Evolutionary conservation across 1,284 basidiomycete genomes (phyloP), one percentile per base, ranked within the genome.

Genomic region (Boletus smithii): DNA sequence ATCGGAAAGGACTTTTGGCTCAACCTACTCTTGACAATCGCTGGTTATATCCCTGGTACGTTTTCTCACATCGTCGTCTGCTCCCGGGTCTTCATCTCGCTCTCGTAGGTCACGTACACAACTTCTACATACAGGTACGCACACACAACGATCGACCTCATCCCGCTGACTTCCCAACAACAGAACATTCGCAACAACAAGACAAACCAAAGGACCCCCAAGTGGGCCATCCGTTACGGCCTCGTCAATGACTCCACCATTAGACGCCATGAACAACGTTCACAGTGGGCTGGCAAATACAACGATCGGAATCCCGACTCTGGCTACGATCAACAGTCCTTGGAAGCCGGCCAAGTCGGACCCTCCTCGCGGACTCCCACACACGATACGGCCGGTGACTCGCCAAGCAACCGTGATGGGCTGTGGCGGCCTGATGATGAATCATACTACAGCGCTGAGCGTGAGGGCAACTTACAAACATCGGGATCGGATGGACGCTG

Each of bases 151-250:
- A 42, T 53, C 24, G 35, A 22, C 30, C 31, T n/a, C 40, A n/a
- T 35, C 6, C 39, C 35, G 22, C 23, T 24, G 18, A 22, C 47
- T 46, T 45, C 48, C 8, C 43, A 17, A 53, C 11, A 51, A 30
- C 69, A 97, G 83, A 97, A 95, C 70, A 85, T 98, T 56, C 79
- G 95, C 45, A 97, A 97, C 73, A 97, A 97, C 76, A 91, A 94
- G 74, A 95, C 83, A 59, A 79, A 88, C 62, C 76, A 80, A 23
- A 85, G 95, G 48, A 97, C 94, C 18, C 95, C 95, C 14, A 93
- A 95, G 65, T 98, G 95, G 95, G 90, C 88, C 0, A 77, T 91
- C 66, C 82, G 85, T 52, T 91, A 90, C 63, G 93, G 93, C 29
- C 83, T 97, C 40, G 81, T 97, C 56, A 80, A 94, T 64, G 84